Base-by-base conservation (phyloP, 371 early-diverging fungal genomes). In the Mucor mucedo region DNA sequence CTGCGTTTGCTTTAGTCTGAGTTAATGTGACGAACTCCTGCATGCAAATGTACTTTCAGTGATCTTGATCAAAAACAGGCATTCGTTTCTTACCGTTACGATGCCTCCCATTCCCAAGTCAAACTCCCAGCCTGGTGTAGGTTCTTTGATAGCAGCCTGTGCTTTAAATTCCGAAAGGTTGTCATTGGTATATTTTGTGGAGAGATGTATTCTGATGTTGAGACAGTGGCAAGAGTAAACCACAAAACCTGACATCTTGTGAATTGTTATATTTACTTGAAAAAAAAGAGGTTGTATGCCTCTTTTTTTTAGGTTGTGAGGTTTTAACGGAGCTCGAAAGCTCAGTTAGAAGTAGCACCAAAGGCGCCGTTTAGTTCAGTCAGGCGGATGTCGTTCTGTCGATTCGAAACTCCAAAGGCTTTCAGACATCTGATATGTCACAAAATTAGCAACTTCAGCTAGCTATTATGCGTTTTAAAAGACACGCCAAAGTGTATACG, bases 51-150 rank as follows among this genome's bases (percentile, higher is more conserved):
- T 48, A 9, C 28, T 6, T 9, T 48, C 21, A 27, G 21, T 14
- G 14, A 30, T 28, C n/a, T 13, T 9, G 10, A 32, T 27, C 33
- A 13, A n/a, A 27, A 21, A 29, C 13, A 58, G n/a, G 16, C 5
- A 5, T 41, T 3, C 33, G 21, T 45, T 16, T 45, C 72, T 69
- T 75, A 80, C 77, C 39, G 63, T 63, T 33, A 68, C 64, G 5
- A 77, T 65, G 38, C 77, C 81, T 38, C 78, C 78, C 68, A 76
- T 76, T 30, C 76, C 78, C 6, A 80, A 68, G 10, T 73, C 74
- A 48, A 77, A 73, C 32, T 72, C 68, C 70, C 73, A 74, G 11
- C 81, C 80, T 48, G 66, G 65, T 14, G 72, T 21, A 27, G 68
- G 70, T 5, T 59, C 58, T 14, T 62, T 57, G n/a, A 69, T 59